Percentiles rank a stretch among this genome's conserved stretches.
These are phyloP conservation scores for Plasmodium reichenowi DNA, from an alignment of 169 alveolate genomes.

Conservation along the genomic window DNA sequence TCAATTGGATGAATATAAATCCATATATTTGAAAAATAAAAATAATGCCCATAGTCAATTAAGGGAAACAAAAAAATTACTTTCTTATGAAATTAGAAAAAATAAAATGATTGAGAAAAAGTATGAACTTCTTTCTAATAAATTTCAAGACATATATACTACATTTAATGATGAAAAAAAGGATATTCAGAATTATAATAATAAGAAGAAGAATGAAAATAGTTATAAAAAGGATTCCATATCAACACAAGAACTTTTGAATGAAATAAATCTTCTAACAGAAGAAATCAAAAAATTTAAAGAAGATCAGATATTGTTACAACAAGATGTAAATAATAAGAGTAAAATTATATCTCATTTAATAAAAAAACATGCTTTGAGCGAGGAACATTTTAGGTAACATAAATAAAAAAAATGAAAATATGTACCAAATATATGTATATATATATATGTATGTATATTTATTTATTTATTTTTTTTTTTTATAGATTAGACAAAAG, in stretches of 20 bases:
- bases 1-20: constrained; percentile 26
- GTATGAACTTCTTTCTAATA: constrained; percentile 16
- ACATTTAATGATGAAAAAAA: not conserved
- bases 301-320: constrained; percentile 33
- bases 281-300: constrained; percentile 26
- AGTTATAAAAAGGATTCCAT: not conserved
- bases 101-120: constrained; percentile 34
- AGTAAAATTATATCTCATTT: constrained; percentile 25
- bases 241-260: constrained; percentile 17
- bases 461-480: not conserved
- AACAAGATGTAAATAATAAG: constrained; percentile 46
- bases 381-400: constrained; percentile 40
- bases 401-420: not conserved
- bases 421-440: not conserved
- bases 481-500: constrained; percentile 14
- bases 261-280: constrained; percentile 24
- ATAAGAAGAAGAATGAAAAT: not conserved
- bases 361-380: constrained; percentile 29
- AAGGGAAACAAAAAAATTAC: constrained; percentile 34
- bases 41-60: constrained; percentile 9
- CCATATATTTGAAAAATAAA: not conserved
- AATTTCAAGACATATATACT: not conserved
- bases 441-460: not conserved
- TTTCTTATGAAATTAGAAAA: constrained; percentile 21
- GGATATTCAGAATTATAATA: not conserved